A percentile compares a stretch with the other conserved stretches of the same genome.
Conservation (phyloP, 1,284 basidiomycete genomes). For the Butyriboletus regius region DNA sequence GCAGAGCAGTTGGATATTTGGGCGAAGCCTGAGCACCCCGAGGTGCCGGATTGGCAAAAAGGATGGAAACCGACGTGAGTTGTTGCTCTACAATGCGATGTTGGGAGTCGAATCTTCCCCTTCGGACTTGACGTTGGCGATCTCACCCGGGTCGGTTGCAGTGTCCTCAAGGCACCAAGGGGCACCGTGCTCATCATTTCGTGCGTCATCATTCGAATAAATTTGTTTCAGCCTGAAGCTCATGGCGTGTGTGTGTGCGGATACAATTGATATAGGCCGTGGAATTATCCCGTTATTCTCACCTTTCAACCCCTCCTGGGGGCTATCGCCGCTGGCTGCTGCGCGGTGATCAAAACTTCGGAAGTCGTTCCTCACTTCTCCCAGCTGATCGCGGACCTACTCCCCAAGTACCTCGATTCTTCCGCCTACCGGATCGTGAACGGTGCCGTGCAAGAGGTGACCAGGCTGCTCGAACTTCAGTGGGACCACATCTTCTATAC, state of each 20-base stretch:
- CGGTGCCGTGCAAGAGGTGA: constrained; percentile 50
- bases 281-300: constrained; percentile 53
- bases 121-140: neutral
- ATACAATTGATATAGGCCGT: constrained; percentile 32
- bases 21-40: constrained; percentile 22
- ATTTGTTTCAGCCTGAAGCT: neutral
- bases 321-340: constrained; percentile 58
- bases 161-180: constrained; percentile 40
- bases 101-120: neutral
- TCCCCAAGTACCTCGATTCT: constrained; percentile 60
- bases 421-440: constrained; percentile 46
- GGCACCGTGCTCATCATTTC: constrained; percentile 41
- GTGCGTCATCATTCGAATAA: constrained; percentile 10
- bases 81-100: neutral
- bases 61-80: constrained; percentile 29
- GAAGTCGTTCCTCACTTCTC: constrained; percentile 50
- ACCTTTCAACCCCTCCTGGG: constrained; percentile 48
- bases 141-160: constrained; percentile 2
- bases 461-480: constrained; percentile 46
- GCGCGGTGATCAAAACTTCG: constrained; percentile 55
- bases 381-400: constrained; percentile 47
- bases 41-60: constrained; percentile 22
- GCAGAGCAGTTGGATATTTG: constrained; percentile 24
- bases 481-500: constrained; percentile 55
- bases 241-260: neutral